Evolutionary conservation across 2,329 filamentous ascomycete species (phyloP), one percentile per base, ranked within the genome.

Genomic region (Ceratocystis harringtonii): DNA sequence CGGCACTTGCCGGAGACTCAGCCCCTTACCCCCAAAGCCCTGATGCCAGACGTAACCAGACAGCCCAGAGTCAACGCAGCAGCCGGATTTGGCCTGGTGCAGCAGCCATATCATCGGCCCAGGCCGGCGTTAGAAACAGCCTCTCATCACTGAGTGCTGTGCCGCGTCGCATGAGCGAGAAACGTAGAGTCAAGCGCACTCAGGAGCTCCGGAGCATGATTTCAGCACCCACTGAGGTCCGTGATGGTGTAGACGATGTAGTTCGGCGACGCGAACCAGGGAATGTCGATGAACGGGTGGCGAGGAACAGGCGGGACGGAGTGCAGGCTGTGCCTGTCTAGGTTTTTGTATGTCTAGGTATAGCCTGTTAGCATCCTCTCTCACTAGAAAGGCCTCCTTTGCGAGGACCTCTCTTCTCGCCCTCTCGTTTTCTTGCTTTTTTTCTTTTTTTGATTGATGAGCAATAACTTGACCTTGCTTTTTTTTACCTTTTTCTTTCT

Each of bases 131-230:
- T 17, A 48, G 57, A 15, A 67, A 43, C 36, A 63, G 66, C 30
- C 28, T n/a, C 65, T 69, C 41, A 12, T 60, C 60, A 1, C 74
- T 80, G 65, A 76, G 80, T 60, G 81, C 79, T 30, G 72, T 86
- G 2, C 78, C 80, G 43, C 77, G 80, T 17, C 78, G 79, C 61
- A 70, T 86, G 17, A 84, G 81, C 70, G 84, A 87, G 70, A 78
- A 78, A 68, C 76, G 81, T 63, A 78, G 82, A 28, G 81, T 84
- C 73, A 84, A 82, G 73, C 76, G 84, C 63, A 80, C 78, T 25
- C 77, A 81, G 67, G 82, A 83, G 70, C 75, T 87, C 64, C 77
- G 84, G 6, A 75, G 79, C 69, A 85, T 79, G 72, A 87, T 87
- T 57, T 84, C 82, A 67, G 79, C 77, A 4, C 84, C 84, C 0